Evolutionary conservation across 2,329 filamentous ascomycete genomes (phyloP), one percentile per base, ranked within the genome.

Genomic region (Endocalyx cinctus): DNA sequence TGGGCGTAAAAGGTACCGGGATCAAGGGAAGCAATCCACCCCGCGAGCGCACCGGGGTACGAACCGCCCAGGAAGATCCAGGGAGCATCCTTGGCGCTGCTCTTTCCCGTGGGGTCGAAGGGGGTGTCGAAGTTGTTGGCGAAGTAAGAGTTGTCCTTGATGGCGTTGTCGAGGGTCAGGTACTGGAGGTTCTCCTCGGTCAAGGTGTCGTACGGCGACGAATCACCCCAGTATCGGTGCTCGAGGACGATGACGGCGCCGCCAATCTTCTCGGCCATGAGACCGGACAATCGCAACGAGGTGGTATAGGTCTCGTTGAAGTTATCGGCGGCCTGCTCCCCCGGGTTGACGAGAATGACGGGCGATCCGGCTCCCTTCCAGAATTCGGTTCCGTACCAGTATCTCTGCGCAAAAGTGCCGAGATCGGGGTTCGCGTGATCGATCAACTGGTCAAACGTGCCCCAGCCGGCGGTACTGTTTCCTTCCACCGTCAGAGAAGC

Each of bases 1-100:
- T 78, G 78, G 2, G 73, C 74, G 74, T 74, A 79, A 53, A 76
- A 74, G 1, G 72, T 77, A 6, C 70, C 74, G 0, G 73, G 72
- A 2, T 64, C 56, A 3, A 68, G 39, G 43, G 66, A 67, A 22
- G 69, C 69, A 3, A 66, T 72, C 73, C 74, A 78, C 1, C 72
- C 74, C 2, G 72, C 52, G 12, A 79, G 56, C 5, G 72, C 70
- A 25, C 74, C 75, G 19, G 64, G 66, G 49, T 79, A 79, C 1
- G 70, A 76, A 17, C 72, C 74, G 11, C 75, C 75, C 6, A 63
- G 58, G 29, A 72, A 59, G 5, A 79, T 63, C 74, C 75, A 79
- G 3, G 76, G 74, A 4, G 72, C 68, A 10, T 65, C 58, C 4
- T 63, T 59, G 3, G 73, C 68, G 36, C 75, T 73, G 41, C 63